phyloP scores from a whole-genome alignment of 306 rosid genomes.

The Vigna unguiculata region DNA sequence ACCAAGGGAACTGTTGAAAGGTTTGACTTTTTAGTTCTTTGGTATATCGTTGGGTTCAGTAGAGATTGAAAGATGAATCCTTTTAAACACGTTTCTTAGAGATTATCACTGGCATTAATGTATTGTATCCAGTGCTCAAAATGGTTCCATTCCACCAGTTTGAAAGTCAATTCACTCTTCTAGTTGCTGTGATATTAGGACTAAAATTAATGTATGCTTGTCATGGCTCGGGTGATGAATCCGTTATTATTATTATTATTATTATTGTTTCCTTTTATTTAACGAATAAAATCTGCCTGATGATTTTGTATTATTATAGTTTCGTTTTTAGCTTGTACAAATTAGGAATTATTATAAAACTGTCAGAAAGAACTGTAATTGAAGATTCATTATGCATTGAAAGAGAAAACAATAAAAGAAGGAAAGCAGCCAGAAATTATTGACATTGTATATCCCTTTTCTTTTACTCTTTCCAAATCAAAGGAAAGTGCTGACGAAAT shows the following conservation, averaged over 20 bases:
- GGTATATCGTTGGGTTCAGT: conserved; percentile 28
- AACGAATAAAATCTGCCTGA: too few relatives aligned
- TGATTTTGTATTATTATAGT: too few relatives aligned
- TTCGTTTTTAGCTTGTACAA: too few relatives aligned
- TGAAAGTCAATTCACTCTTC: not conserved
- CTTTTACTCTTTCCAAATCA: conserved; percentile 26
- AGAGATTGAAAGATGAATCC: conserved; percentile 26
- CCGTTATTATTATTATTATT: too few relatives aligned
- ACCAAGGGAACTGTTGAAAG: conserved; percentile 87
- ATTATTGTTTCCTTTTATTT: too few relatives aligned
- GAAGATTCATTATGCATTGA: too few relatives aligned
- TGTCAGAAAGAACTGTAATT: too few relatives aligned
- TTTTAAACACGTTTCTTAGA: not conserved
- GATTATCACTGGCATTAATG: conserved; percentile 28
- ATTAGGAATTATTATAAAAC: too few relatives aligned
- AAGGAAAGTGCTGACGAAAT: conserved; percentile 23
- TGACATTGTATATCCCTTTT: conserved; percentile 2
- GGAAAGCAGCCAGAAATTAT: too few relatives aligned
- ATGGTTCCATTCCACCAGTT: conserved; percentile 22
- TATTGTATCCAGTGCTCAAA: conserved; percentile 25
- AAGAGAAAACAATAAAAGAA: too few relatives aligned
- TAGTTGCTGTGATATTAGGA: conserved; percentile 27
- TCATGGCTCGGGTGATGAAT: too few relatives aligned
- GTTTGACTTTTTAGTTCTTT: conserved; percentile 46
- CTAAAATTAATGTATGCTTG: not conserved